Evolutionary conservation across 2,329 filamentous ascomycete species (phyloP), one percentile per base, ranked within the genome.

Genomic region (Samsoniella hepiali): DNA sequence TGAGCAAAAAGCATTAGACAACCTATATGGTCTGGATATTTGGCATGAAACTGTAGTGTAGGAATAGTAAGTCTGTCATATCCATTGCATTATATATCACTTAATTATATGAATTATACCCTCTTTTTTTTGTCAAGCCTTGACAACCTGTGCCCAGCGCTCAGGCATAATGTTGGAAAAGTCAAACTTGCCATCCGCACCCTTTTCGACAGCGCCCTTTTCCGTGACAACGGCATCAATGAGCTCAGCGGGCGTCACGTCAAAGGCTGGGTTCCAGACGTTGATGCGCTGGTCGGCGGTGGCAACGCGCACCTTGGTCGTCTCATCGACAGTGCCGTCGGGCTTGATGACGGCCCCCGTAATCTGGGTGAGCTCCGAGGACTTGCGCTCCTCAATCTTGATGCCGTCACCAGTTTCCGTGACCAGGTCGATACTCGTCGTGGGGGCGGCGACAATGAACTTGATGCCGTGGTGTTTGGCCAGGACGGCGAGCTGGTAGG

Each of bases 251-350:
- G 95, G 94, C 10, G 95, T 99, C 40, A 99, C 91, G 72, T 99
- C 95, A 73, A 99, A 99, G 0, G 93, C 91, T 38, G 95, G 95
- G 74, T 99, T 99, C 93, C 95, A 99, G 9, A 98, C 93, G 47
- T 84, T 81, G 66, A 98, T 93, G 2, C 87, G 86, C 72, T 87
- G 84, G 67, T 88, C 84, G 0, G 94, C 94, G 58, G 91, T 94
- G 49, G 90, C 91, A 38, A 98, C 86, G 13, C 89, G 86, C 63
- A 88, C 89, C 22, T 87, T 87, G 58, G 81, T 80, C 55, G 77
- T 81, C 29, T 86, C 76, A 68, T 92, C 86, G 0, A 94, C 79
- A 5, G 78, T 83, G 1, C 88, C 88, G 45, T 88, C 85, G 2
- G 84, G 76, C 45, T 82, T 79, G 17, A 91, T 85, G 15, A 90